Evolutionary conservation across 495 filamentous ascomycete species (phyloP).

Genomic region (Annulohypoxylon maeteangense): DNA sequence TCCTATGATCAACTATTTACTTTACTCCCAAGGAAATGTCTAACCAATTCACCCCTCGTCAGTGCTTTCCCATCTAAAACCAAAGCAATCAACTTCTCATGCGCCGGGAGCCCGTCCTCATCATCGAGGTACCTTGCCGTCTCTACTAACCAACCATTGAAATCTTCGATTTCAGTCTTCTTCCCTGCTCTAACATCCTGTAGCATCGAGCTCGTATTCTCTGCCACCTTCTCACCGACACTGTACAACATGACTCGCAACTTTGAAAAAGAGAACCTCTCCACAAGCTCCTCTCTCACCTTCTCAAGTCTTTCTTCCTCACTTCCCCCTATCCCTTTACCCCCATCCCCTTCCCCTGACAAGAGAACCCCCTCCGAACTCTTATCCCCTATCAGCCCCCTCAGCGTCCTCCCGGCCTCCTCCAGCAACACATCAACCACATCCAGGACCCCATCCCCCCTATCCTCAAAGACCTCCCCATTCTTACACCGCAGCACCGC

Average conservation of each 20-base stretch:
- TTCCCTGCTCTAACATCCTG: slow-evolving; percentile 74
- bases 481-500: slow-evolving; percentile 77
- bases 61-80: slow-evolving; percentile 39
- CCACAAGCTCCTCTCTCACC: slow-evolving; percentile 62
- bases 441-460: slow-evolving; percentile 64
- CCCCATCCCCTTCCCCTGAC: not conserved
- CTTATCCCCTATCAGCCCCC: slow-evolving; percentile 51
- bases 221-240: slow-evolving; percentile 68
- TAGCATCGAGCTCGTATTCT: slow-evolving; percentile 82
- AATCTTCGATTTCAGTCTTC: slow-evolving; percentile 80
- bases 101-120: slow-evolving; percentile 36
- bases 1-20: not conserved
- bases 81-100: slow-evolving; percentile 46
- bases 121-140: slow-evolving; percentile 45
- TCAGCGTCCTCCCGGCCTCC: slow-evolving; percentile 71
- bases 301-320: slow-evolving; percentile 66
- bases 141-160: slow-evolving; percentile 83
- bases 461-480: slow-evolving; percentile 73
- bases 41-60: slow-evolving; percentile 35
- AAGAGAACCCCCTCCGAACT: slow-evolving; percentile 41
- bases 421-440: slow-evolving; percentile 64
- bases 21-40: slow-evolving; percentile 11
- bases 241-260: slow-evolving; percentile 42
- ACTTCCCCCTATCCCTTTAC: not conserved
- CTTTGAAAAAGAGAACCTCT: slow-evolving; percentile 38